phyloP scores from a whole-genome alignment of 208 protist species.

The Trypanosoma brucei region DNA sequence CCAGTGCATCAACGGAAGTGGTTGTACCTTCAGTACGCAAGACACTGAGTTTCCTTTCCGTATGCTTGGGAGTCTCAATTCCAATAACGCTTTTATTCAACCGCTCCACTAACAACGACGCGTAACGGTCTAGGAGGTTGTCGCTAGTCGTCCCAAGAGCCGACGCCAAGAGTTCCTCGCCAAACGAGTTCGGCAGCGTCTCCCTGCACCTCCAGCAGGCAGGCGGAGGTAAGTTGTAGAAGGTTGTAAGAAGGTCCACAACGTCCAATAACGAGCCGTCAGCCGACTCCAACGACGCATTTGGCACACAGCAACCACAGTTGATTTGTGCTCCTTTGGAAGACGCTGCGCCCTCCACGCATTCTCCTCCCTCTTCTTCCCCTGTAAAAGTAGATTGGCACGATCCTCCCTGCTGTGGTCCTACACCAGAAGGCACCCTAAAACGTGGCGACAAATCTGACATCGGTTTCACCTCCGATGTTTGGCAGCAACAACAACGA shows the following conservation, averaged over 20 bases:
- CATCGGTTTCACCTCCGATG: too few species aligned
- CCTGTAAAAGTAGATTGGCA: too few species aligned
- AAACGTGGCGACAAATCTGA: too few species aligned
- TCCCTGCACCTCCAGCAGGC: conserved; percentile 10
- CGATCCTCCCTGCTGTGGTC: too few species aligned
- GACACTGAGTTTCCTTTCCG: neutral
- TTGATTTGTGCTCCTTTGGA: too few species aligned
- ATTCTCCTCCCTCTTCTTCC: too few species aligned
- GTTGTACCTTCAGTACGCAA: too few species aligned
- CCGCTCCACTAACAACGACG: conserved; percentile 14
- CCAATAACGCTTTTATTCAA: conserved; percentile 8
- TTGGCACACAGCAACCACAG: neutral
- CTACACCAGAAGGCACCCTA: too few species aligned
- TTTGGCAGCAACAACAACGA: too few species aligned
- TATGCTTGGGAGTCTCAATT: neutral
- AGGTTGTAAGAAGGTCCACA: conserved; percentile 21
- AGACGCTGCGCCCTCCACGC: too few species aligned
- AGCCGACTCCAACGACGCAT: neutral
- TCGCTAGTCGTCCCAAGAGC: conserved; percentile 19
- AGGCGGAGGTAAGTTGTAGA: conserved; percentile 17
- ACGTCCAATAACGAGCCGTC: conserved; percentile 9
- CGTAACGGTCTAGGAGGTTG: conserved; percentile 15
- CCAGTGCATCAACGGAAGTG: neutral
- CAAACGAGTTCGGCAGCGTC: conserved; percentile 11
- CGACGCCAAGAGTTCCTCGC: conserved; percentile 20